Evolutionary conservation across 2,329 filamentous ascomycete species (phyloP), one percentile per base, ranked within the genome.

Genomic region (Talaromyces sp.): DNA sequence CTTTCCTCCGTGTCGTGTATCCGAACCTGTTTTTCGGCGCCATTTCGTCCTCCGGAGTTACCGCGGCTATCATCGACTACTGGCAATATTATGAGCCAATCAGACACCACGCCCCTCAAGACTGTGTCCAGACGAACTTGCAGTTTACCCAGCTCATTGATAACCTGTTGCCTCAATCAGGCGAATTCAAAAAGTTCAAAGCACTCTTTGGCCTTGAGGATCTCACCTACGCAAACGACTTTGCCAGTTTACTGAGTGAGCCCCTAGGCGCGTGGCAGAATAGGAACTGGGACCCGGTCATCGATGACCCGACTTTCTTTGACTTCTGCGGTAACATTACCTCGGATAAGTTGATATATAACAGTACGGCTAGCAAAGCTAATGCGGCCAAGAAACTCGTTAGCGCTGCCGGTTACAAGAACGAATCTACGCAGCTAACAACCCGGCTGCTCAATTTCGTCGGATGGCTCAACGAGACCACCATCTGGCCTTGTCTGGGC

Each of bases 11-110:
- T 34, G 87, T 89, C 62, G 72, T 88, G 16, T 96, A 96, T 72
- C 91, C 92, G 0, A 87, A 94, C 34, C 77, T 89, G 7, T 95
- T 89, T 75, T 94, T 85, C 83, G 92, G 85, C 7, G 85, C 88
- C 4, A 94, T 96, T 56, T 88, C 89, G 0, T 92, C 89, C 0
- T 94, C 90, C 0, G 92, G 89, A 0, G 90, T 95, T 0, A 90
- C 89, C 0, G 84, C 85, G 63, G 90, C 90, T 3, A 89, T 95
- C 60, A 87, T 86, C 66, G 90, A 95, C 67, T 94, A 88, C 75
- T 94, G 90, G 68, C 75, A 83, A 65, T 88, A 87, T 68, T 87
- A 80, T 67, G 84, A 86, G 68, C 82, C 86, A 0, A 80, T 87
- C 60, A 79, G 84, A 12, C 71, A 82, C 18, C 83, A 82, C 61